Base-by-base conservation (phyloP, 306 rosid species). In the Rosa multiflora region DNA sequence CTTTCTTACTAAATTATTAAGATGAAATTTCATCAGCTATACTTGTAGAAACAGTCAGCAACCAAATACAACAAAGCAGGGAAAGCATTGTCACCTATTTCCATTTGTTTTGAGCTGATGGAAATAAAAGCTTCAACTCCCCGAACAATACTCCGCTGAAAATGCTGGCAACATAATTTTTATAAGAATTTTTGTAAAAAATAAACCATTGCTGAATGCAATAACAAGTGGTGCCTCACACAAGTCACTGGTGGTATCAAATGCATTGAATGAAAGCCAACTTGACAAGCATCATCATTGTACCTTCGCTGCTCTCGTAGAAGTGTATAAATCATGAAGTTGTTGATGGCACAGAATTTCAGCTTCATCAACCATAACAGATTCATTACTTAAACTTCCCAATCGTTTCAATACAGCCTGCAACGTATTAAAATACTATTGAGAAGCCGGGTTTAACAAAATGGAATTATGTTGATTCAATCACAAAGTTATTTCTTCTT, bases 281-380 rank as follows among this genome's bases (percentile, higher is more conserved):
- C 52, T 47, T 48, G 18, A 64, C 2, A 70, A 15, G 29, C 46
- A 83, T 29, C 5, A 78, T 32, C 7, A 64, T 26, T 61, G 47
- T 76, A 94, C 98, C 98, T 94, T 94, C 21, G 97, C 90, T 4
- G 90, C 79, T 84, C 88, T 89, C 0, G 98, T 92, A 49, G 98
- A 92, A 77, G 75, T 90, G 82, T 90, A 92, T 39, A 94, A 87
- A 79, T 85, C 91, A 39, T 80, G 86, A 87, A 94, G 97, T 78
- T 90, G 92, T 73, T 90, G 91, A 39, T 85, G 88, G 82, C 93
- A 92, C 79, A 88, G 88, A 77, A 85, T 72, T 79, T 94, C 97
- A 71, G 84, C 86, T 87, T 94, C 97, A 85, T 94, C 97, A 21
- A 88, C 78, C 87, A 81, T 62, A 39, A 84, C 80, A 13, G 86